Conservation (phyloP, 2,329 filamentous ascomycete species). For the Alternaria ethzedia region DNA sequence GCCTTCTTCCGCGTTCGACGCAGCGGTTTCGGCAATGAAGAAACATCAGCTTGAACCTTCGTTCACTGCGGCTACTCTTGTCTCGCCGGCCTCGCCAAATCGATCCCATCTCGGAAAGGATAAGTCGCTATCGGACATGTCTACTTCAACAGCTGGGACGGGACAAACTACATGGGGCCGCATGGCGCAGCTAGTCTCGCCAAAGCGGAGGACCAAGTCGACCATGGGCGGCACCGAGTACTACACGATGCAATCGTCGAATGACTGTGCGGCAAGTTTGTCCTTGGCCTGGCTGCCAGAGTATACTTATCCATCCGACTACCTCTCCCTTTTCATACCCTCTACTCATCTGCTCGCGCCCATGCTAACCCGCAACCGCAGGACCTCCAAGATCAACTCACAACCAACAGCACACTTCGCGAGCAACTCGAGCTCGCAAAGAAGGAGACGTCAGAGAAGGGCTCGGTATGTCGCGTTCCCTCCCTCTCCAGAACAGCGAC, state of each 20-base stretch:
- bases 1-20: slow-evolving; percentile 28
- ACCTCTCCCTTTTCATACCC: neutral
- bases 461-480: slow-evolving; percentile 37
- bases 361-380: slow-evolving; percentile 24
- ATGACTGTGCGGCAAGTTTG: slow-evolving; percentile 41
- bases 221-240: slow-evolving; percentile 25
- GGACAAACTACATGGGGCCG: slow-evolving; percentile 35
- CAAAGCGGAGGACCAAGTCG: slow-evolving; percentile 24
- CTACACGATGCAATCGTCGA: slow-evolving; percentile 14
- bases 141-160: slow-evolving; percentile 28
- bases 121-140: slow-evolving; percentile 29
- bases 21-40: slow-evolving; percentile 27
- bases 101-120: slow-evolving; percentile 13
- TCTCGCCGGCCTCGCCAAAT: slow-evolving; percentile 20
- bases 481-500: neutral
- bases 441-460: slow-evolving; percentile 44
- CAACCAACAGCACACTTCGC: slow-evolving; percentile 30
- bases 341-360: neutral
- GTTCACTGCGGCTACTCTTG: slow-evolving; percentile 30
- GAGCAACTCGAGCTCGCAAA: slow-evolving; percentile 42
- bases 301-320: slow-evolving; percentile 29
- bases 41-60: slow-evolving; percentile 26
- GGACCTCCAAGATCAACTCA: slow-evolving; percentile 43
- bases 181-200: slow-evolving; percentile 30
- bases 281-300: slow-evolving; percentile 35